Evolutionary conservation across 257 asterid genomes (phyloP).

Genomic region (Solanum sparsipilum): DNA sequence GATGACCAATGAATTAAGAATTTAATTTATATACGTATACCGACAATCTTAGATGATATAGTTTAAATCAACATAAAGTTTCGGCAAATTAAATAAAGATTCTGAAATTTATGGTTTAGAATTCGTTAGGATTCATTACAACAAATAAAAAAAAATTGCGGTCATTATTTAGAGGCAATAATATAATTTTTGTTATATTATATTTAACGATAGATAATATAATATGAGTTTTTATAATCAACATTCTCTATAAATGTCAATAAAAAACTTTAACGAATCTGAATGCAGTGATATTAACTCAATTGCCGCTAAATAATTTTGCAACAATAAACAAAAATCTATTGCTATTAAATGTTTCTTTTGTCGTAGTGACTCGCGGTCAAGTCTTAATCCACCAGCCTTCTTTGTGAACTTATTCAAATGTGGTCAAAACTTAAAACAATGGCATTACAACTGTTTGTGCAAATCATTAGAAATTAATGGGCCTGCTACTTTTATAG

Average conservation of each 20-base stretch:
- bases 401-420: background rate
- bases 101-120: background rate
- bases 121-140: background rate
- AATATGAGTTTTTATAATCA: too few species aligned
- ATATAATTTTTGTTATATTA: too few species aligned
- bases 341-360: background rate
- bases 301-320: too few species aligned
- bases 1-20: background rate
- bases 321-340: too few species aligned
- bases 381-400: background rate
- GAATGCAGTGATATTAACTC: fast-evolving
- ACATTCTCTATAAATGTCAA: too few species aligned
- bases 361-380: background rate
- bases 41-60: background rate
- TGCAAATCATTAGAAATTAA: background rate
- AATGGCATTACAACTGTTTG: background rate
- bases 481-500: background rate
- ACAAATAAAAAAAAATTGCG: too few species aligned
- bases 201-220: too few species aligned
- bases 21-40: background rate
- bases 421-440: background rate
- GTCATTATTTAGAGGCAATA: background rate
- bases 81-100: background rate
- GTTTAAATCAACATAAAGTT: background rate
- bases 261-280: too few species aligned